phyloP scores from a whole-genome alignment of 768 basidiomycete genomes.

The Cystofilobasidium capitatum region DNA sequence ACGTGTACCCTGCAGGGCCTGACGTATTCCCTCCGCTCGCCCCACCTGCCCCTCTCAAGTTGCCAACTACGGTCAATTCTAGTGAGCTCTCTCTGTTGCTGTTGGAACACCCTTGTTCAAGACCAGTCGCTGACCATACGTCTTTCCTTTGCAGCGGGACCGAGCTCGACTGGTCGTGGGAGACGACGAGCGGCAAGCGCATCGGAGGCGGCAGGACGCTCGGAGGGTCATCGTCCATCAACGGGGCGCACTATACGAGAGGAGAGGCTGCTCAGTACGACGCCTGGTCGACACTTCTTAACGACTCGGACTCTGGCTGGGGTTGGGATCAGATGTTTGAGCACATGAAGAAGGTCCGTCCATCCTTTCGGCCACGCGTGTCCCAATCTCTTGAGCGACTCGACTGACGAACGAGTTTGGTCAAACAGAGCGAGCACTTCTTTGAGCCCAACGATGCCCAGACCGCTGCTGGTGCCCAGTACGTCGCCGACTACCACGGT shows the following conservation, averaged over 20 bases:
- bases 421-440: conserved; percentile 33
- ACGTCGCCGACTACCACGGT: conserved; percentile 48
- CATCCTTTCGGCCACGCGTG: background rate
- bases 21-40: background rate
- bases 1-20: no score
- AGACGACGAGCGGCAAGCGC: conserved; percentile 32
- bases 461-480: conserved; percentile 36
- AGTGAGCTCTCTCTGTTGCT: no score
- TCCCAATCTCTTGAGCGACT: background rate
- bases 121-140: no score
- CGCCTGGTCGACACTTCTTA: conserved; percentile 40
- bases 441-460: conserved; percentile 29
- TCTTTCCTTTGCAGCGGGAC: conserved; percentile 24
- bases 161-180: conserved; percentile 47
- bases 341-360: conserved; percentile 39
- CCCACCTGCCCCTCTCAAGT: background rate
- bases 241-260: conserved; percentile 46
- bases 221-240: conserved; percentile 45
- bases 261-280: conserved; percentile 46
- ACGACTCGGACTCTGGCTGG: conserved; percentile 38
- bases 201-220: conserved; percentile 41
- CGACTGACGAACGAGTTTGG: no score
- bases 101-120: no score
- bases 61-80: conserved; percentile 7
- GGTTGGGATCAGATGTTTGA: conserved; percentile 41